Base-by-base conservation (phyloP, 495 filamentous ascomycete genomes). In the Penicillium odoratum region DNA sequence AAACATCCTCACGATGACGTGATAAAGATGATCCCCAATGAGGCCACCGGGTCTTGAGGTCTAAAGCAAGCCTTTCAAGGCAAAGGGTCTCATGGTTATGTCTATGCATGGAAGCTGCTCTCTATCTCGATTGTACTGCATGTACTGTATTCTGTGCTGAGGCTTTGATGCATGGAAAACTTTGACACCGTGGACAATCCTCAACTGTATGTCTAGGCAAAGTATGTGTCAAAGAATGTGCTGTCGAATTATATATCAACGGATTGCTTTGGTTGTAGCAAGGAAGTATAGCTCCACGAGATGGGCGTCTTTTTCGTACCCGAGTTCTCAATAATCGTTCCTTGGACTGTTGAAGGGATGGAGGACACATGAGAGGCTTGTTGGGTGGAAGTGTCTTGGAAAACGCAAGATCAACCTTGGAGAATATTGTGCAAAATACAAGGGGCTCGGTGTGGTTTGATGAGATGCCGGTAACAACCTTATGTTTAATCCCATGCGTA, bases 151-250 rank as follows among this genome's bases (percentile, higher is more conserved):
- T n/a, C n/a, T 55, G 31, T 6, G 43, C 18, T 52, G 30, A 11
- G 34, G 44, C 33, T 26, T 55, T 34, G 10, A 45, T n/a, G 26
- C 38, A 33, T 33, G 18, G 36, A 16, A 53, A 43, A 40, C 52
- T 40, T 51, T 57, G 53, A 38, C 67, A 67, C 42, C 64, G 57
- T 40, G 62, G 45, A 52, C 67, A 67, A 34, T 59, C 54, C 3
- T 49, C 48, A 7, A 34, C 38, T 3, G 51, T 25, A 51, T 67
- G 64, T 30, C 48, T 55, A 6, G 64, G 64, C 51, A 61, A 61
- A 28, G 56, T 50, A 31, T 69, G 67, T 28, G 67, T 69, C 45
- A 69, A 60, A 5, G 67, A 69, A 16, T 69, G 67, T 5, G 61
- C 52, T 18, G 56, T 51, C 10, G 56, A 56, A 28, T 48, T 21